Evolutionary conservation across 2,329 filamentous ascomycete species (phyloP).

Genomic region (Sarocladium brachiariae): DNA sequence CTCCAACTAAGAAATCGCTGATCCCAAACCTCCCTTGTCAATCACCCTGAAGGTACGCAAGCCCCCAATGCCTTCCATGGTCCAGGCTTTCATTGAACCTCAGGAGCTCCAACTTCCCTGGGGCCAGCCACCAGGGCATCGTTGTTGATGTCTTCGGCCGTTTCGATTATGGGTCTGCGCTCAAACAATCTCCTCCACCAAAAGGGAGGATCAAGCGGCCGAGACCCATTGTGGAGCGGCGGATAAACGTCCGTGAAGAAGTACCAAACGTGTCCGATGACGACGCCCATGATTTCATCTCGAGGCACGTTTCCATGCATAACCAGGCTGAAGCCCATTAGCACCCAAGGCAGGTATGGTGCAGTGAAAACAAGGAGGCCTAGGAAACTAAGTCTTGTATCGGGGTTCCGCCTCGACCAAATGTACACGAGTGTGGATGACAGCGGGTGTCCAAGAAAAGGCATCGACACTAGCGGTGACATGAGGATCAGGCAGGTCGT

Average conservation of each 20-base stretch:
- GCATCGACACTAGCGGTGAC: slow-evolving; percentile 82
- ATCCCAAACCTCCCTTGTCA: too few relatives aligned
- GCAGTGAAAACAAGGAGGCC: slow-evolving; percentile 87
- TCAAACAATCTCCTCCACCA: slow-evolving; percentile 90
- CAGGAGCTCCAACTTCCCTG: slow-evolving; percentile 17
- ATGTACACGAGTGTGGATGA: slow-evolving; percentile 95
- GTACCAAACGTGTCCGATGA: slow-evolving; percentile 95
- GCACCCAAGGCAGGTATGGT: slow-evolving; percentile 90
- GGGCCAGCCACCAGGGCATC: slow-evolving; percentile 55
- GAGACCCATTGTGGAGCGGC: slow-evolving; percentile 74
- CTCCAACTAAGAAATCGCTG: too few relatives aligned
- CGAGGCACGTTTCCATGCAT: slow-evolving; percentile 85
- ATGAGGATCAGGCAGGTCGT: slow-evolving; percentile 71
- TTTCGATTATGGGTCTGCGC: slow-evolving; percentile 40
- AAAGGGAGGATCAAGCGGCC: slow-evolving; percentile 78
- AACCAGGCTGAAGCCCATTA: slow-evolving; percentile 89
- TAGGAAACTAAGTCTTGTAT: slow-evolving; percentile 81
- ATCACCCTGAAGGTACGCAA: too few relatives aligned
- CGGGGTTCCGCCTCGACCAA: slow-evolving; percentile 91
- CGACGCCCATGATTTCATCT: slow-evolving; percentile 91
- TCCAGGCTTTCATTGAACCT: slow-evolving; percentile 1
- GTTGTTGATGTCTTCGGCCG: slow-evolving; percentile 49
- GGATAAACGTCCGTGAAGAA: slow-evolving; percentile 98
- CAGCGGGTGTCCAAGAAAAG: slow-evolving; percentile 88
- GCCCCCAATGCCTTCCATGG: background rate